Percentiles rank a stretch among this genome's conserved stretches.
Evolutionary conservation across 2,329 filamentous ascomycete genomes (phyloP).

Genomic region (Beauveria rudraprayagi): DNA sequence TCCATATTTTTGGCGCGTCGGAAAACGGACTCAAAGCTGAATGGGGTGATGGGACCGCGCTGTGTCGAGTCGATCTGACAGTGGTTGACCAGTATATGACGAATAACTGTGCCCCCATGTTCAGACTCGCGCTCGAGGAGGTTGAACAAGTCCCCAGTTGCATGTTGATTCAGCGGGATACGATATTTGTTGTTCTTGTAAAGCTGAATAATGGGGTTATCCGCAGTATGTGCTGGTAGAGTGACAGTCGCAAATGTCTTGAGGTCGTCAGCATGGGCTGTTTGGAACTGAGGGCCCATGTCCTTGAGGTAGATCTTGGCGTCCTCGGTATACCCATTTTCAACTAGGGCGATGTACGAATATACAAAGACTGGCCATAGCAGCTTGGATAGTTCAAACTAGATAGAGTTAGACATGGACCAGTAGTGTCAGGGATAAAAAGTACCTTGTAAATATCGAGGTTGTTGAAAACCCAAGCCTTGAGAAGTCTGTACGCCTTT

Average conservation of each 20-base stretch:
- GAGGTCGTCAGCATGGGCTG: constrained; percentile 72
- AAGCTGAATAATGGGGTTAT: constrained; percentile 69
- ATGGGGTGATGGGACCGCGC: constrained; percentile 56
- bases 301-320: constrained; percentile 64
- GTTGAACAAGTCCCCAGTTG: constrained; percentile 74
- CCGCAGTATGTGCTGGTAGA: constrained; percentile 67
- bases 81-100: constrained; percentile 58
- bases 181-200: constrained; percentile 85
- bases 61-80: constrained; percentile 51
- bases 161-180: constrained; percentile 78
- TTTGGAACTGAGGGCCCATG: constrained; percentile 62
- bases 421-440: constrained; percentile 7
- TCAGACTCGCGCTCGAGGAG: constrained; percentile 84
- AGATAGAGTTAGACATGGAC: constrained; percentile 15
- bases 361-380: constrained; percentile 94
- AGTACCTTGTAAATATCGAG: constrained; percentile 86
- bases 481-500: constrained; percentile 65
- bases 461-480: constrained; percentile 81
- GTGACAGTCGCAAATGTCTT: constrained; percentile 65
- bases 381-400: constrained; percentile 81
- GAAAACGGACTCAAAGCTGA: constrained; percentile 53
- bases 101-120: constrained; percentile 70
- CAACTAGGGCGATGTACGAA: constrained; percentile 74
- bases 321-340: constrained; percentile 62
- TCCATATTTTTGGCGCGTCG: constrained; percentile 51